These are phyloP conservation scores for Medicago arabica DNA, from an alignment of 306 rosid species.

Conservation along the genomic window DNA sequence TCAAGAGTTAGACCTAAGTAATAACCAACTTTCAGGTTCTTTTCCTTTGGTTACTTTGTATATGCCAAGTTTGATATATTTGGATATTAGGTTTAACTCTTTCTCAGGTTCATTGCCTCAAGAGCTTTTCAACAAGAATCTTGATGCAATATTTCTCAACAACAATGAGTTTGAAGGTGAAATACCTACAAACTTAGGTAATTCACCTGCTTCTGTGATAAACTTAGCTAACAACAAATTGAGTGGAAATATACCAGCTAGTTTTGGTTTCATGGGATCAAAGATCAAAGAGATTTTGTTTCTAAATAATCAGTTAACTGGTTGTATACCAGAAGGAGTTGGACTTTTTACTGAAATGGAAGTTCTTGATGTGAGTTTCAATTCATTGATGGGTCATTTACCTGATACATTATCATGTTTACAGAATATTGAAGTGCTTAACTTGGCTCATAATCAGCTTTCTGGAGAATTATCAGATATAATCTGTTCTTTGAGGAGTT, in stretches of 20 bases:
- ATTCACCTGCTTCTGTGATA: conserved; percentile 94
- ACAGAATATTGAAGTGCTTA: conserved; percentile 77
- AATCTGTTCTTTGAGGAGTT: conserved; percentile 70
- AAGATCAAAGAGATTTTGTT: conserved; percentile 80
- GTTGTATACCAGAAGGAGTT: conserved; percentile 93
- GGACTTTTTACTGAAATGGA: conserved; percentile 88
- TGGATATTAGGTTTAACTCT: conserved; percentile 85
- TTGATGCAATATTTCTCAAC: conserved; percentile 90
- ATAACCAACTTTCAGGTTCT: conserved; percentile 82
- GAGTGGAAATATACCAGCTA: conserved; percentile 75
- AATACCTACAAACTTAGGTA: conserved; percentile 81
- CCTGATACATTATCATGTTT: conserved; percentile 92
- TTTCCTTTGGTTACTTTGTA: conserved; percentile 66
- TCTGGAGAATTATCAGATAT: conserved; percentile 88
- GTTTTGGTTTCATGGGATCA: conserved; percentile 79
- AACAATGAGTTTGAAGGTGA: conserved; percentile 82
- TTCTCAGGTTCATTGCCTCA: conserved; percentile 80
- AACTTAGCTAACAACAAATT: conserved; percentile 83
- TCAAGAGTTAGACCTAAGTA: conserved; percentile 89
- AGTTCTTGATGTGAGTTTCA: conserved; percentile 87
- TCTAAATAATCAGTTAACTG: conserved; percentile 81
- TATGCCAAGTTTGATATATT: conserved; percentile 77
- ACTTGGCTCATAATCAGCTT: conserved; percentile 82
- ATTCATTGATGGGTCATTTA: conserved; percentile 82
- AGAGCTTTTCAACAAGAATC: conserved; percentile 65